Conservation (phyloP, 306 rosid species). For the Urtica urens region DNA sequence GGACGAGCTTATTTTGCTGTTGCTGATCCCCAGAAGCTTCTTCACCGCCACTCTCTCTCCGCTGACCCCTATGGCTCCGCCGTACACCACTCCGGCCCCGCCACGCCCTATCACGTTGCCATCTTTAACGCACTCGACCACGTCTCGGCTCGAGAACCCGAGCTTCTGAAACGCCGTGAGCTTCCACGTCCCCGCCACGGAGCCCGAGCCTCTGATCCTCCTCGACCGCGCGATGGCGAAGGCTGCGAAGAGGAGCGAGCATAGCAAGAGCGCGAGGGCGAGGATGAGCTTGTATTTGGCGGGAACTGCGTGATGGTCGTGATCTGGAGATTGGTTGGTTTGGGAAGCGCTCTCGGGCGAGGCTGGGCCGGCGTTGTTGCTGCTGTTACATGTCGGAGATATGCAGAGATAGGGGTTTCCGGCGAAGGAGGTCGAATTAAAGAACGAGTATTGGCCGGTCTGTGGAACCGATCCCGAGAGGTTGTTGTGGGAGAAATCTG, state of each 20-base stretch:
- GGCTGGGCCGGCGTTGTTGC: no score
- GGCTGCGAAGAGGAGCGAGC: constrained; percentile 58
- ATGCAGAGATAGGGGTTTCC: constrained; percentile 75
- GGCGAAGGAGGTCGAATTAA: constrained; percentile 54
- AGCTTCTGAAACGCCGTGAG: constrained; percentile 72
- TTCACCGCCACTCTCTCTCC: constrained; percentile 82
- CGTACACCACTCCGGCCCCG: constrained; percentile 85
- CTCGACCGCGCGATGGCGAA: constrained; percentile 57
- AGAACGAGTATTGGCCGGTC: constrained; percentile 48
- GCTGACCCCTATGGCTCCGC: constrained; percentile 61
- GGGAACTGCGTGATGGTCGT: constrained; percentile 29
- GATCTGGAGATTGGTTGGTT: constrained; percentile 19
- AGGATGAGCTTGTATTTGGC: constrained; percentile 61
- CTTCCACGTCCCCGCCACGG: constrained; percentile 61
- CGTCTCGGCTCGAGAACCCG: constrained; percentile 59
- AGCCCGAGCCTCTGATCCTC: constrained; percentile 29
- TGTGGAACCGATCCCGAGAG: constrained; percentile 73
- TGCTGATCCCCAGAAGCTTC: constrained; percentile 50
- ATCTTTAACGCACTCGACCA: constrained; percentile 62
- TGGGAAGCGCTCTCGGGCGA: constrained; percentile 27
- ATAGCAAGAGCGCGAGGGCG: constrained; percentile 52
- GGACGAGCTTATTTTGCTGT: constrained; percentile 70
- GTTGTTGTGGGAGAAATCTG: constrained; percentile 72
- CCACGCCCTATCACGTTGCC: constrained; percentile 78
- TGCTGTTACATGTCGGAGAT: no score